A percentile compares a stretch with the other conserved stretches of the same genome.
These are phyloP conservation scores for Penicillium argentinense DNA, from an alignment of 495 filamentous ascomycete species.

Conservation along the genomic window DNA sequence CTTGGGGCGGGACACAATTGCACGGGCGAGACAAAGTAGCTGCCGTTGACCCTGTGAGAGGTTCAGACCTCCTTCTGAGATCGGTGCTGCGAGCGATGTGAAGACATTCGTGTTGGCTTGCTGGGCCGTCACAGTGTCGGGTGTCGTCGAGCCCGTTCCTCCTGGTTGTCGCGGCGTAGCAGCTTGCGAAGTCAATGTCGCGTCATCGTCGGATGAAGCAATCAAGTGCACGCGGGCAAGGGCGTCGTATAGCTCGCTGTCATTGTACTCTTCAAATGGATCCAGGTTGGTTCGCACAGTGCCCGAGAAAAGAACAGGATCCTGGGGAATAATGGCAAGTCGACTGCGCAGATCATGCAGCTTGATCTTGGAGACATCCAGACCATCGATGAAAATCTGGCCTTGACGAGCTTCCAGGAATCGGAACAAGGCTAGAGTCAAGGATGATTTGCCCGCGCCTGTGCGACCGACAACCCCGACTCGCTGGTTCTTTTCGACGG, in stretches of 20 bases:
- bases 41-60: conserved; percentile 88
- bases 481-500: conserved; percentile 68
- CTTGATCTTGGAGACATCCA: conserved; percentile 73
- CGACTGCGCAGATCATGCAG: conserved; percentile 71
- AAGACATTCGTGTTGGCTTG: conserved; percentile 64
- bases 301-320: conserved; percentile 84
- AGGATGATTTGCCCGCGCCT: conserved; percentile 82
- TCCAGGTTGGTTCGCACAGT: conserved; percentile 83
- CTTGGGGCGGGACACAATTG: conserved; percentile 75
- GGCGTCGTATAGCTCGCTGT: conserved; percentile 71
- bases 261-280: conserved; percentile 70
- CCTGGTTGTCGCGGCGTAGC: conserved; percentile 26
- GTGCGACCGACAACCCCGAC: conserved; percentile 85
- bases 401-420: conserved; percentile 75
- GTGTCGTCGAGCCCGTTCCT: conserved; percentile 25
- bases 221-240: conserved; percentile 76
- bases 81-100: conserved; percentile 55
- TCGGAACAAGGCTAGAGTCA: conserved; percentile 81
- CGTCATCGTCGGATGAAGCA: conserved; percentile 31
- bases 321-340: conserved; percentile 82
- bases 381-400: conserved; percentile 69
- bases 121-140: conserved; percentile 20
- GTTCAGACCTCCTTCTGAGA: conserved; percentile 76
- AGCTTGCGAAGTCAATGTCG: conserved; percentile 33
- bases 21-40: conserved; percentile 83